Base-by-base conservation (phyloP, 768 basidiomycete genomes). In the Boletus barrowsii region DNA sequence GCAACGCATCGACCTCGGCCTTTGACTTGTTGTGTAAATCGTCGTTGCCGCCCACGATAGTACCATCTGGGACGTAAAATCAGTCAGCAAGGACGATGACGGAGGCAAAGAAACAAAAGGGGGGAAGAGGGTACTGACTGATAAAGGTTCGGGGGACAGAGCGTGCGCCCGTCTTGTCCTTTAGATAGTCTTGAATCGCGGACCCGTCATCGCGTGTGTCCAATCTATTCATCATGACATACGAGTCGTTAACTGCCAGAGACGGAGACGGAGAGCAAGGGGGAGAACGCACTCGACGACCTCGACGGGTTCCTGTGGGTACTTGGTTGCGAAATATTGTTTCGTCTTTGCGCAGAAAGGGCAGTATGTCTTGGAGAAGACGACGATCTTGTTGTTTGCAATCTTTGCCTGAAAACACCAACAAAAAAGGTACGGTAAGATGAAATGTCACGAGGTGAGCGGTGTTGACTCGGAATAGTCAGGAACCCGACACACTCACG, bases 81-180 rank as follows among this genome's bases (percentile, higher is more conserved):
- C 2, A 10, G 13, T 50, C 11, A 57, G 35, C 3, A 17, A 2
- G 10, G 36, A 13, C 0, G 22, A 35, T 0, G 33, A 10, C 5
- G 11, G 14, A 10, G 6, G 33, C 33, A 6, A 33, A 33, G 26
- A 33, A 33, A 10, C 33, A n/a, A 32, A 14, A 39, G 4, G 17
- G 14, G 17, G 37, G n/a, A 39, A 10, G 17, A 17, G 37, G 37
- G 18, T 5, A 66, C 77, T 49, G 55, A 89, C 87, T 79, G 64
- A 92, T 79, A 73, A 89, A 93, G 54, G 89, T 77, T 64, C 83
- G 88, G 30, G 90, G 90, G 6, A 93, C 90, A 11, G 86, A 86
- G 20, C 80, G 68, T 60, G 87, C 90, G 0, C 77, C 77, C 0
- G 87, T 88, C 78, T 83, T 86, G 60, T 79, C 51, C 3, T 11